Percentiles rank a stretch among this genome's conserved stretches.
Conservation (phyloP, 2,329 filamentous ascomycete genomes). For the Sporothrix variecibatus region DNA sequence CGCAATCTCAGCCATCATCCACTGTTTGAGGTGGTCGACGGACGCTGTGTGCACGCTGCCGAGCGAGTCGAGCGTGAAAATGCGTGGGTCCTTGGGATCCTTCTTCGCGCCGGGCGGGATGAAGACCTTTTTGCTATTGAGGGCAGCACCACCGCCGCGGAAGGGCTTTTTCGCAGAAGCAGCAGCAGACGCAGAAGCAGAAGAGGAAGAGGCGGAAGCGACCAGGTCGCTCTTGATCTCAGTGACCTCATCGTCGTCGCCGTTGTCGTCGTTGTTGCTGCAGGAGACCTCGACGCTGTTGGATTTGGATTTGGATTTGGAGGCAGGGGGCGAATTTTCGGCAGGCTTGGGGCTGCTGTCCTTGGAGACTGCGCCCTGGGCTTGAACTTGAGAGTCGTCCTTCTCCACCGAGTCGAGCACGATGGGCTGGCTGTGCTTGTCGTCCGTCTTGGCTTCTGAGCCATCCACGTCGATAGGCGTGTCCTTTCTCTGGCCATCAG, state of each 20-base stretch:
- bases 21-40: constrained; percentile 70
- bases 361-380: background rate
- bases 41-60: constrained; percentile 64
- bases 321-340: background rate
- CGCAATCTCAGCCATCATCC: constrained; percentile 72
- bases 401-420: constrained; percentile 17
- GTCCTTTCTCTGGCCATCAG: constrained; percentile 6
- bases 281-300: constrained; percentile 14
- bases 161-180: constrained; percentile 25
- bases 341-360: background rate
- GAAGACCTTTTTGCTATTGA: constrained; percentile 40
- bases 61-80: constrained; percentile 88
- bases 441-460: background rate
- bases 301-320: too few relatives aligned
- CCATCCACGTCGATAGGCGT: constrained; percentile 18
- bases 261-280: constrained; percentile 5
- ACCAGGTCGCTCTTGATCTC: constrained; percentile 27
- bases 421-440: background rate
- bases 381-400: background rate
- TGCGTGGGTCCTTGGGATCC: constrained; percentile 61
- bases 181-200: background rate
- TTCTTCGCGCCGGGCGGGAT: constrained; percentile 42
- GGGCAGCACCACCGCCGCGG: background rate
- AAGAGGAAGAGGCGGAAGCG: background rate
- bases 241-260: constrained; percentile 24